Conservation (phyloP, 768 basidiomycete species). For the Kwoniella newhampshirensis region DNA sequence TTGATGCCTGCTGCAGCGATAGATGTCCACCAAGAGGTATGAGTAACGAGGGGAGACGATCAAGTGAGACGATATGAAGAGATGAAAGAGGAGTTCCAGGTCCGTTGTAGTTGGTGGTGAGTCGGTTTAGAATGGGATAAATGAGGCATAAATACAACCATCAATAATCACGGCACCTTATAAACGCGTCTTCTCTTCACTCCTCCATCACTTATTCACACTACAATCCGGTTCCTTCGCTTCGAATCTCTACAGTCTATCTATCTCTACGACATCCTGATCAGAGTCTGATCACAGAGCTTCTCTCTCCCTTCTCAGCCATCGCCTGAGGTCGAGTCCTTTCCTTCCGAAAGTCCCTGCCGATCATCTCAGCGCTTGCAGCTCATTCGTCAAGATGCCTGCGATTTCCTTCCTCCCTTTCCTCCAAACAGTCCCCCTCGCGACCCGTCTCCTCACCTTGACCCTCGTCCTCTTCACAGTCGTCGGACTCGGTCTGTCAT, state of each 20-base stretch:
- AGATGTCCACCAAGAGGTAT: too few relatives aligned
- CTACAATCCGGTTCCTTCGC: not conserved
- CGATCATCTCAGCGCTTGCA: too few relatives aligned
- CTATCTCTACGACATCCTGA: not conserved
- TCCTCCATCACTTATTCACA: not conserved
- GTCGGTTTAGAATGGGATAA: slow-evolving; percentile 14
- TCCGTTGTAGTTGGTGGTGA: too few relatives aligned
- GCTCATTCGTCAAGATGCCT: slow-evolving; percentile 32
- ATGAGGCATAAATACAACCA: not conserved
- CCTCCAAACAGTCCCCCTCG: slow-evolving; percentile 49
- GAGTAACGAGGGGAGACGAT: too few relatives aligned
- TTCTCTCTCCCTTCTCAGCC: too few relatives aligned
- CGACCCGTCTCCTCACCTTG: slow-evolving; percentile 42
- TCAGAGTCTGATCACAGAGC: not conserved
- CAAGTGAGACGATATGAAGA: too few relatives aligned
- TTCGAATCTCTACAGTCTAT: not conserved
- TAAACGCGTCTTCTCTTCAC: not conserved
- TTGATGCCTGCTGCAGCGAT: too few relatives aligned
- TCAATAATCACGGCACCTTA: not conserved
- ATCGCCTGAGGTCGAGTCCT: too few relatives aligned
- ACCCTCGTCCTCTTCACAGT: slow-evolving; percentile 35
- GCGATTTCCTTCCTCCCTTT: slow-evolving; percentile 52
- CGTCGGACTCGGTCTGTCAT: slow-evolving; percentile 19
- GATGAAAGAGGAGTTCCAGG: too few relatives aligned
- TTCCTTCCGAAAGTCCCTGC: too few relatives aligned